These are phyloP conservation scores for Cryptococcus sp. DNA, from an alignment of 1,284 basidiomycete genomes.

Conservation along the genomic window DNA sequence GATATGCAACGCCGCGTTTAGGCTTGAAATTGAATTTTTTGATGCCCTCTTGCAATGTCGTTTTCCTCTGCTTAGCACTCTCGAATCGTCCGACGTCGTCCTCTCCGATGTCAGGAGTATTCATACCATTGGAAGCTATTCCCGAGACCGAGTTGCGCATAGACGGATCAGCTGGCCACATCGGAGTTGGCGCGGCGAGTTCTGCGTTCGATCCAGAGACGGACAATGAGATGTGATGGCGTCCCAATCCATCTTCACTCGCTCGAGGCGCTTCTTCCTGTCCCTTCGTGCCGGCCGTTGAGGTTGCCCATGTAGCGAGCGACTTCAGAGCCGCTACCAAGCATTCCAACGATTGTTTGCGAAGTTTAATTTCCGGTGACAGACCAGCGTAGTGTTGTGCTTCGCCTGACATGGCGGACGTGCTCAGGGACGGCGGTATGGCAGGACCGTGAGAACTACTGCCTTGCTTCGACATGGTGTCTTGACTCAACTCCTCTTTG, in stretches of 20 bases:
- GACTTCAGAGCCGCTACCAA: conserved; percentile 83
- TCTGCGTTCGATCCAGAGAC: conserved; percentile 40
- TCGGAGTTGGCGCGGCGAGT: conserved; percentile 31
- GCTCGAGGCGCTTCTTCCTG: conserved; percentile 30
- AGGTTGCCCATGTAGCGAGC: conserved; percentile 83
- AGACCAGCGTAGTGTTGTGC: conserved; percentile 61
- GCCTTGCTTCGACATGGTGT: conserved; percentile 48
- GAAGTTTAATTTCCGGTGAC: conserved; percentile 78
- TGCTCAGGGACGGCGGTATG: conserved; percentile 66
- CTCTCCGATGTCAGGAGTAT: conserved; percentile 67
- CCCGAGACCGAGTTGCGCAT: conserved; percentile 18
- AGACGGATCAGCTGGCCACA: conserved; percentile 28
- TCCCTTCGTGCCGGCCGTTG: conserved; percentile 8
- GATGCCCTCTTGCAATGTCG: conserved; percentile 89
- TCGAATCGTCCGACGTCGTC: conserved; percentile 95
- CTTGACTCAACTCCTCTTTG: conserved; percentile 47
- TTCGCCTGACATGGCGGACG: conserved; percentile 60
- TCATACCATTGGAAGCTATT: conserved; percentile 48
- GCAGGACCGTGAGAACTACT: conserved; percentile 46
- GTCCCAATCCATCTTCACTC: conserved; percentile 38
- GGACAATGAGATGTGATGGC: conserved; percentile 19
- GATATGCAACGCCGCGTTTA: conserved; percentile 88
- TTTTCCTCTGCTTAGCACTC: conserved; percentile 96
- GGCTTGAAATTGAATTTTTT: conserved; percentile 99
- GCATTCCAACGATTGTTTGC: conserved; percentile 85